Evolutionary conservation across 805 yeast species (phyloP), one percentile per base, ranked within the genome.

Genomic region (Ogataea zsoltii): DNA sequence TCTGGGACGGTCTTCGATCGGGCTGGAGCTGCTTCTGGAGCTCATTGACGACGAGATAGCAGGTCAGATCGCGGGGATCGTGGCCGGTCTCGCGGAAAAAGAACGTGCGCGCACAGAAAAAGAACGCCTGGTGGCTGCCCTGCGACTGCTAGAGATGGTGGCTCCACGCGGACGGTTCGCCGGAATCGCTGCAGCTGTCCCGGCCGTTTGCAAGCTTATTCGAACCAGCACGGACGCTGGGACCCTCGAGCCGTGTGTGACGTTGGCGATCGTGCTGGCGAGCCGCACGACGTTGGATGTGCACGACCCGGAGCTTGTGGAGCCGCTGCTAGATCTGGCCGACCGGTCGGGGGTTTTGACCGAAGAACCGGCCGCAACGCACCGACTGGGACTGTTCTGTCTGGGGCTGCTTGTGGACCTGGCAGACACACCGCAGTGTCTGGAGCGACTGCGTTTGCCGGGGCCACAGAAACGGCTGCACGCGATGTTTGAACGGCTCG

Each of bases 371-470:
- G 35, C 41, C 26, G 51, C 40, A 1, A 21, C 46, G n/a, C 47
- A 38, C 11, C 34, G 48, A 31, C 32, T 42, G 12, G 44, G 55
- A 33, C 44, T 59, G 14, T 51, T 53, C 40, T 48, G 56, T 13
- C 41, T 59, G 19, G 63, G 63, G 1, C 46, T 39, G 19, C 41
- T 55, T 21, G 36, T 53, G 13, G 56, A 51, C 16, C 41, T 53
- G 15, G 35, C 38, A 2, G 53, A 45, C 17, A 16, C 26, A 6
- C 37, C 29, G 2, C 19, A 11, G 17, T 43, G 45, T 31, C 7
- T 50, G 3, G 25, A 28, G 13, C 37, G 21, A 19, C 33, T 51
- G 2, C 33, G 25, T n/a, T n/a, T n/a, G n/a, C n/a, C n/a, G 31
- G 13, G 13, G 1, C 16, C 40, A n/a, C 33, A 18, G 7, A 30